phyloP scores from a whole-genome alignment of 2,329 filamentous ascomycete genomes.

The Blumeriella jaapii region DNA sequence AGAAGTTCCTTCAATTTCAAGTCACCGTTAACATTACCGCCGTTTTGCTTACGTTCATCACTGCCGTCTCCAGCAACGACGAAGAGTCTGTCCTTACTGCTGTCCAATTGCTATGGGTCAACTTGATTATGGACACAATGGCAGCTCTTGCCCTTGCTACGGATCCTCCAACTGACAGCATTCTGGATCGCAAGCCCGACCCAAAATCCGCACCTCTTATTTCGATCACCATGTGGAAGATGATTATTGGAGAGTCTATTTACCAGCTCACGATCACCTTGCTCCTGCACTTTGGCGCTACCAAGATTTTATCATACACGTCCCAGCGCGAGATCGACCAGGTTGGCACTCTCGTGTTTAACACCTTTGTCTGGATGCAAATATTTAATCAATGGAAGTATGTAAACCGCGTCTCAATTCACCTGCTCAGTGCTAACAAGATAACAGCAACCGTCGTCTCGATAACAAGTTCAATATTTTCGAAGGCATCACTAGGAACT shows the following conservation, averaged over 20 bases:
- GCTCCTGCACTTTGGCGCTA: constrained; percentile 67
- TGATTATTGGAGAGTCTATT: constrained; percentile 87
- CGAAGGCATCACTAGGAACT: constrained; percentile 73
- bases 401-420: constrained; percentile 29
- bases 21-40: constrained; percentile 72
- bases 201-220: constrained; percentile 67
- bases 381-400: constrained; percentile 97
- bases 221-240: constrained; percentile 95
- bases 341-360: constrained; percentile 80
- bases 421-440: not conserved
- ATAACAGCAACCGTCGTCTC: constrained; percentile 67
- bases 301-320: constrained; percentile 47
- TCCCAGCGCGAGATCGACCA: constrained; percentile 35
- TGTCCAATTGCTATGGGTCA: constrained; percentile 76
- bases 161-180: constrained; percentile 56
- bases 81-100: constrained; percentile 61
- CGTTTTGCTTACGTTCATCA: constrained; percentile 66
- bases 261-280: constrained; percentile 77
- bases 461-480: constrained; percentile 96
- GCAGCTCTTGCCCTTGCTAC: constrained; percentile 67
- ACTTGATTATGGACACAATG: constrained; percentile 78
- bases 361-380: constrained; percentile 99
- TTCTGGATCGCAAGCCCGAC: constrained; percentile 63
- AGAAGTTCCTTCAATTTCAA: constrained; percentile 46
- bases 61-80: constrained; percentile 51